A percentile compares a stretch with the other conserved stretches of the same genome.
These are phyloP conservation scores for Inga laurina DNA, from an alignment of 306 rosid genomes.

Conservation along the genomic window DNA sequence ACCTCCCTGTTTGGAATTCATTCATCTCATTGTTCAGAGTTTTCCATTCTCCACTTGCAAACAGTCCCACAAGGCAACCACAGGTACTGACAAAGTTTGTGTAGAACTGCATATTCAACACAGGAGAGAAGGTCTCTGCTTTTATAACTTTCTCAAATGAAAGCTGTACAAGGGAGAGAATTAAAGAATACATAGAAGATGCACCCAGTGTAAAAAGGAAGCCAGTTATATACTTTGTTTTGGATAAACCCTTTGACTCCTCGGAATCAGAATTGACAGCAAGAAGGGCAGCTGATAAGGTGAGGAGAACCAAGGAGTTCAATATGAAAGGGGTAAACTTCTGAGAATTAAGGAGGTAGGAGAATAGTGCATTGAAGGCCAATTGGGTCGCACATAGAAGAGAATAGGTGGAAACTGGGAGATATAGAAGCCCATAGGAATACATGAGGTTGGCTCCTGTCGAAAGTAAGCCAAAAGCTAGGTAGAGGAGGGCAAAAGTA, in stretches of 20 bases:
- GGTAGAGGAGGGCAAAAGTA: conserved; percentile 31
- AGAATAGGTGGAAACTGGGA: conserved; percentile 64
- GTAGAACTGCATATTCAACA: conserved; percentile 54
- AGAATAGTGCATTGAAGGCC: conserved; percentile 64
- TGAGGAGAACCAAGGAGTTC: conserved; percentile 59
- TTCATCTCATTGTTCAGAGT: conserved; percentile 47
- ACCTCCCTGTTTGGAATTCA: conserved; percentile 47
- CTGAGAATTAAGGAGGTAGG: conserved; percentile 57
- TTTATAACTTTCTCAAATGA: conserved; percentile 59
- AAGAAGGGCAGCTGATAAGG: conserved; percentile 54
- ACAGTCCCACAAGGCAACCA: conserved; percentile 52
- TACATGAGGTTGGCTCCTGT: conserved; percentile 53
- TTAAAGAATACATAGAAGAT: conserved; percentile 47
- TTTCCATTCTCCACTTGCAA: conserved; percentile 67
- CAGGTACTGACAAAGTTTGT: conserved; percentile 46
- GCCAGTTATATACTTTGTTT: conserved; percentile 39
- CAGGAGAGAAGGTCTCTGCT: conserved; percentile 43
- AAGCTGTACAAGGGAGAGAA: conserved; percentile 54
- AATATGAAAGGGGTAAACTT: conserved; percentile 55
- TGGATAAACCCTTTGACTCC: conserved; percentile 24
- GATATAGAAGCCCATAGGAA: conserved; percentile 64
- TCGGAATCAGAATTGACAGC: conserved; percentile 50
- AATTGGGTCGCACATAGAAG: conserved; percentile 63
- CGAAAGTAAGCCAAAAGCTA: conserved; percentile 46
- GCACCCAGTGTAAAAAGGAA: conserved; percentile 58